Evolutionary conservation across 805 yeast genomes (phyloP).

Genomic region (Cyberlindnera meyerae): DNA sequence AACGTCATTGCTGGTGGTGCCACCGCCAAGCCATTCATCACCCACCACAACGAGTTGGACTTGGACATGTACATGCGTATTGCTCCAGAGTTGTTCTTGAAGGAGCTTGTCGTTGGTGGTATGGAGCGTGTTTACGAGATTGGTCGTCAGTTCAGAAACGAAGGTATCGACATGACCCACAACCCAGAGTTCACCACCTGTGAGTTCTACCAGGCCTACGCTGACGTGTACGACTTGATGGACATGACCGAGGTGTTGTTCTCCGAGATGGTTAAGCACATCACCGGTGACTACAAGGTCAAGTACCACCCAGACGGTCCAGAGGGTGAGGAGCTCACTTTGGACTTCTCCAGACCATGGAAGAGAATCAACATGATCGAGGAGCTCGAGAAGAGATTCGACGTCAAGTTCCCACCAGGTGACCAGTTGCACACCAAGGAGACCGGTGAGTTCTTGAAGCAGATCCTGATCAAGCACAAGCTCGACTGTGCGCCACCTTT

Average conservation of each 20-base stretch:
- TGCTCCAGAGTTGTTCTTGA: slow-evolving; percentile 95
- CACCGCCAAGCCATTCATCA: slow-evolving; percentile 95
- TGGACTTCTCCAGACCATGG: slow-evolving; percentile 96
- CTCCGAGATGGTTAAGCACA: slow-evolving; percentile 95
- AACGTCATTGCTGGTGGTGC: slow-evolving; percentile 99
- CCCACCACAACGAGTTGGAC: slow-evolving; percentile 94
- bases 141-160: slow-evolving; percentile 98
- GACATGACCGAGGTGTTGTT: slow-evolving; percentile 84
- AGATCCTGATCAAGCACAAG: slow-evolving; percentile 69
- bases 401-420: slow-evolving; percentile 92
- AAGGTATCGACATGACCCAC: slow-evolving; percentile 97
- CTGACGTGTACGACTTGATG: slow-evolving; percentile 95
- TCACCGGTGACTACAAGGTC: slow-evolving; percentile 84
- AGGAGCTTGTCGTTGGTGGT: slow-evolving; percentile 97
- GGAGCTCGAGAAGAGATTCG: slow-evolving; percentile 81
- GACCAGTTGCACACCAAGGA: slow-evolving; percentile 91
- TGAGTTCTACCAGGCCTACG: slow-evolving; percentile 97
- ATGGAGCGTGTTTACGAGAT: slow-evolving; percentile 97
- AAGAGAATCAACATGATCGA: slow-evolving; percentile 97
- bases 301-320: slow-evolving; percentile 93
- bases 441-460: slow-evolving; percentile 85
- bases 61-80: slow-evolving; percentile 97
- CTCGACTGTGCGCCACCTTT: slow-evolving; percentile 87
- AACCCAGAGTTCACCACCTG: slow-evolving; percentile 99
- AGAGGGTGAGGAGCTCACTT: slow-evolving; percentile 67